A percentile compares a stretch with the other conserved stretches of the same genome.
Conservation (phyloP, 1,139 yeast genomes). For the Nakaseomyces nivariensis region DNA sequence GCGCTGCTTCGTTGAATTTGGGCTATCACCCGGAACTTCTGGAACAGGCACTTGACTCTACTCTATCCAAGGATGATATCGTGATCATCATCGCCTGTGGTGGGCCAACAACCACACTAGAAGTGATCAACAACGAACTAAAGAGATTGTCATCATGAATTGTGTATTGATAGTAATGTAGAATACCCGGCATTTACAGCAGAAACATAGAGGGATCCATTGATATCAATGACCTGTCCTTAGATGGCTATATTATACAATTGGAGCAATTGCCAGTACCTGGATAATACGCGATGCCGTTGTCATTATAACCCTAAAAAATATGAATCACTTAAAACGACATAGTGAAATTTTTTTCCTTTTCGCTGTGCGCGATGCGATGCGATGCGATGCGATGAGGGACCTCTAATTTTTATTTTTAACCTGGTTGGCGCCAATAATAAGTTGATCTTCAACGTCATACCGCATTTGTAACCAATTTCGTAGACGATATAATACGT, state of each 20-base stretch:
- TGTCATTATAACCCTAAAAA: too few species aligned
- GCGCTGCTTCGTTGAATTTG: constrained; percentile 55
- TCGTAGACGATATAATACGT: too few species aligned
- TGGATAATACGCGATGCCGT: too few species aligned
- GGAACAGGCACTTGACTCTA: constrained; percentile 22
- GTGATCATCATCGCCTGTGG: constrained; percentile 56
- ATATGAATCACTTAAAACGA: background rate
- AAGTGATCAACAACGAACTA: constrained; percentile 15
- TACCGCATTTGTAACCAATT: background rate
- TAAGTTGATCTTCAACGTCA: too few species aligned
- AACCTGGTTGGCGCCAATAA: background rate
- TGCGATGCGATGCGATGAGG: background rate
- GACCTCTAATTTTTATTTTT: too few species aligned
- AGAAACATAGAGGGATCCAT: too few species aligned
- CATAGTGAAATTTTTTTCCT: background rate
- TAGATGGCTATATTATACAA: too few species aligned
- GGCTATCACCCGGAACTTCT: constrained; percentile 35
- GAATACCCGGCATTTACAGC: too few species aligned
- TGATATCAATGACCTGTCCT: too few species aligned
- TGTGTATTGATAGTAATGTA: too few species aligned
- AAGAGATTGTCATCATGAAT: background rate
- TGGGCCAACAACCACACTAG: constrained; percentile 38
- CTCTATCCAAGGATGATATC: constrained; percentile 36
- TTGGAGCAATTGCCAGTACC: too few species aligned
- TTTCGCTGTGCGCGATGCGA: background rate